Conservation (phyloP, 208 protist genomes). For the Vickermania spadyakhi region DNA sequence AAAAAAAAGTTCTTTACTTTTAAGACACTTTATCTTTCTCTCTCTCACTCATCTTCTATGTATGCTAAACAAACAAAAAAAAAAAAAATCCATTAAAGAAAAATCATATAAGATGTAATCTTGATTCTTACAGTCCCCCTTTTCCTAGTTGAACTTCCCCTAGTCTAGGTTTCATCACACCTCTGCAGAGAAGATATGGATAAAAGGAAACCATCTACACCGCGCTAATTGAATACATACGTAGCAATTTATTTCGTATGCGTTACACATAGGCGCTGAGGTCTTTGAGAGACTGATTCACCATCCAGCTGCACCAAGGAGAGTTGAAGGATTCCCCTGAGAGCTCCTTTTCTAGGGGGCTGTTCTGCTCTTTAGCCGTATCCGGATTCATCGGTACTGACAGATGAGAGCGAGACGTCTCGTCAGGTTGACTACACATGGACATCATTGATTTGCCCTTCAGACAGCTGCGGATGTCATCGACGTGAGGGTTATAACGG, state of each 20-base stretch:
- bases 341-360: background rate
- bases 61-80: too few species aligned
- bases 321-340: too few species aligned
- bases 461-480: background rate
- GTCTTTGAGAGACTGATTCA: background rate
- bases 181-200: too few species aligned
- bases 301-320: background rate
- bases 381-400: background rate
- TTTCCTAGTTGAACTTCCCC: too few species aligned
- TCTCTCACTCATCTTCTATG: too few species aligned
- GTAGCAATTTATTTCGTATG: background rate
- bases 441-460: background rate
- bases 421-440: background rate
- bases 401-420: background rate
- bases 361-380: background rate
- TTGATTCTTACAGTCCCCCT: too few species aligned
- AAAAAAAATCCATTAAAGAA: too few species aligned
- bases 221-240: background rate
- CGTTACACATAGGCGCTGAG: background rate
- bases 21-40: too few species aligned
- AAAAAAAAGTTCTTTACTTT: too few species aligned
- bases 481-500: background rate
- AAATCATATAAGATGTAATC: too few species aligned
- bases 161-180: too few species aligned
- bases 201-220: background rate